Evolutionary conservation across 2,329 filamentous ascomycete species (phyloP).

Genomic region (Neonectria hederae): DNA sequence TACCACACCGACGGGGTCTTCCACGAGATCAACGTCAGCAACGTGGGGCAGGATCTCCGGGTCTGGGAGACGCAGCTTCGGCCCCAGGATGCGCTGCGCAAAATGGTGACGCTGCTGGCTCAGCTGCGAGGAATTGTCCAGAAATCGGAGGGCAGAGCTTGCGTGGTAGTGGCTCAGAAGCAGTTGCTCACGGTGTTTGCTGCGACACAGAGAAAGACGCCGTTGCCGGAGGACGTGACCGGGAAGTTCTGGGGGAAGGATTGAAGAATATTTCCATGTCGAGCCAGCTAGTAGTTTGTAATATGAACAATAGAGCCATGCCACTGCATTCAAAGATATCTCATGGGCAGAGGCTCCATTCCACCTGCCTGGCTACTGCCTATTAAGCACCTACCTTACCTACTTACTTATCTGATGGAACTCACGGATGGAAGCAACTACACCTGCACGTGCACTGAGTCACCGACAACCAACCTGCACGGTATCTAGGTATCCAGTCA

Average conservation of each 20-base stretch:
- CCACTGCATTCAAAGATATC: neutral
- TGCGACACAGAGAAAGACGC: neutral
- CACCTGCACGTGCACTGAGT: no score
- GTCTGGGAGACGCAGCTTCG: slow-evolving; percentile 16
- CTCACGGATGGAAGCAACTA: no score
- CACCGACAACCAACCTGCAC: neutral
- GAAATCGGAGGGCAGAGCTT: neutral
- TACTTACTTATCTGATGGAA: no score
- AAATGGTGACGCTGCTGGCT: slow-evolving; percentile 6
- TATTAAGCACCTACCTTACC: no score
- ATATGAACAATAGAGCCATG: neutral
- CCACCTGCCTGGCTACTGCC: no score
- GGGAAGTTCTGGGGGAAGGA: neutral
- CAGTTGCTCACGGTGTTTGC: slow-evolving; percentile 1
- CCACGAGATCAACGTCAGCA: slow-evolving; percentile 10
- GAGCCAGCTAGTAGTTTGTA: neutral
- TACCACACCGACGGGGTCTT: slow-evolving; percentile 31
- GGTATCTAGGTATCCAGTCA: no score
- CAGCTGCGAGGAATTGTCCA: slow-evolving; percentile 9
- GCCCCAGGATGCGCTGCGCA: slow-evolving; percentile 18
- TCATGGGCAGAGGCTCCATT: no score
- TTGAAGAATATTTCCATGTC: neutral
- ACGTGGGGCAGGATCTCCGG: neutral
- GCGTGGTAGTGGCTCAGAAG: slow-evolving; percentile 10
- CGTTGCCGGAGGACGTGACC: neutral